Evolutionary conservation across 1,139 yeast genomes (phyloP), one percentile per base, ranked within the genome.

Genomic region (Zygoascus hellenicus): DNA sequence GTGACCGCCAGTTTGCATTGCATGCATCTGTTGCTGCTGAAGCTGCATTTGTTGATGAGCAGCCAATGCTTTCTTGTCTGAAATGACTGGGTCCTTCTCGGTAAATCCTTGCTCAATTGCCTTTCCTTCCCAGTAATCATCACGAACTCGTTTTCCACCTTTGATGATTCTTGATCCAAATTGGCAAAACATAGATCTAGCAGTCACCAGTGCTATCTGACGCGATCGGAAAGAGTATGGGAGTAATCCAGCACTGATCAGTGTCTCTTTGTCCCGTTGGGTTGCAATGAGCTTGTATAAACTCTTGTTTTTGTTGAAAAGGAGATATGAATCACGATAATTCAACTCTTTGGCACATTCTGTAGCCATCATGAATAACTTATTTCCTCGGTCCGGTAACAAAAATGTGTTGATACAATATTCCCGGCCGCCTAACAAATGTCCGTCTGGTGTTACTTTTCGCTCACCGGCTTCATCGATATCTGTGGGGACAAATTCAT

Each of bases 51-150:
- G 50, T 48, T 32, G 59, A 48, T 32, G 57, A 40, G 51, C 57
- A 49, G 43, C 54, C 46, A 41, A 53, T 32, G 51, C 54, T 48
- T 56, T 47, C 43, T 54, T 57, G 42, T 60, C 63, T 17, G 54
- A 48, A 42, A 67, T 70, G 4, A 74, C 78, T 15, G 74, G 68
- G 50, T 73, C 76, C 41, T 64, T 66, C 26, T 71, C 70, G 1
- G 72, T 69, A 47, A 74, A 71, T 1, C 86, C 87, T 54, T 79
- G 78, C 39, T 76, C 80, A 47, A 74, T 71, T 0, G 86, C 83
- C 38, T 71, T 65, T 34, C 74, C 76, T 60, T 84, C 95, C 88
- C 92, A 85, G 60, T 85, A 85, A 63, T 85, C 95, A 63, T 85
- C 95, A 15, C 68, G 65, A 9, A 84, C 80, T 53, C 88, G 77